A percentile compares a stretch with the other conserved stretches of the same genome.
phyloP scores from a whole-genome alignment of 2,329 filamentous ascomycete species.

The Graphilbum fragrans region DNA sequence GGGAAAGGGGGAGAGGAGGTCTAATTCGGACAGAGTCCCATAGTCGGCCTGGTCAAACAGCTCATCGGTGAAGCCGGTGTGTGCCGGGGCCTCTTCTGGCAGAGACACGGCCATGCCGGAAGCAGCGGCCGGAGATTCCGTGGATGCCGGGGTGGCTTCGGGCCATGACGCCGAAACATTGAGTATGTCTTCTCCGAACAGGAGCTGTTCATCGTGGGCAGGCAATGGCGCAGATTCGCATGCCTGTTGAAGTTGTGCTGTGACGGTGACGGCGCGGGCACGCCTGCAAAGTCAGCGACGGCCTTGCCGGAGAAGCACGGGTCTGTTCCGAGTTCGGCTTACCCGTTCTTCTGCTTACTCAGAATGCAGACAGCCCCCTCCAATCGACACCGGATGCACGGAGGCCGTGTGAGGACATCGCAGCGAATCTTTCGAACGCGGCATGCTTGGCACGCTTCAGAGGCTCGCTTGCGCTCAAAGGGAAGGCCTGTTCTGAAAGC shows the following conservation, averaged over 20 bases:
- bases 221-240: neutral
- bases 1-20: neutral
- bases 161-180: neutral
- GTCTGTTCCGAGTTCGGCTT: neutral
- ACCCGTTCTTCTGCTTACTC: slow-evolving; percentile 1
- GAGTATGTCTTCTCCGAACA: neutral
- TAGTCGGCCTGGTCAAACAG: neutral
- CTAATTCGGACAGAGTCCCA: neutral
- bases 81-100: neutral
- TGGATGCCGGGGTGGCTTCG: neutral
- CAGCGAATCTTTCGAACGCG: neutral
- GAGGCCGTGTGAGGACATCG: neutral
- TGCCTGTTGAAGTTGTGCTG: neutral
- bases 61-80: neutral
- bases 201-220: neutral
- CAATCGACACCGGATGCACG: neutral
- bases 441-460: neutral
- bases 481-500: neutral
- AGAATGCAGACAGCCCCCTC: neutral
- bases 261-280: neutral
- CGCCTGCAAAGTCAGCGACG: neutral
- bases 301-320: neutral
- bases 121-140: neutral
- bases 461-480: slow-evolving; percentile 1
- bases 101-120: neutral